These are phyloP conservation scores for Inga laurina DNA, from an alignment of 306 rosid genomes.

Conservation along the genomic window DNA sequence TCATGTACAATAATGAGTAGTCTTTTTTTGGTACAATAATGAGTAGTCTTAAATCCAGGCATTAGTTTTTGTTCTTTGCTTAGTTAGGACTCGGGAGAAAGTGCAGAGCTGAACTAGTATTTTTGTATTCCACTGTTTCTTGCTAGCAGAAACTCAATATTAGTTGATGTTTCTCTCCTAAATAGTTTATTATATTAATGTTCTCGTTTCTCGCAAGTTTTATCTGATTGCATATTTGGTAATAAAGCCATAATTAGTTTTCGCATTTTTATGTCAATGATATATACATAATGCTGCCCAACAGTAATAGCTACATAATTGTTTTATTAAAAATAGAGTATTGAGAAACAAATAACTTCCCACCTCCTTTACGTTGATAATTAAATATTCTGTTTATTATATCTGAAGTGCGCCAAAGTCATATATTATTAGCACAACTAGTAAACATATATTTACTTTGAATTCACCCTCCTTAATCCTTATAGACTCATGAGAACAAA, in stretches of 20 bases:
- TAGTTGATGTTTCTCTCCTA: slow-evolving; percentile 16
- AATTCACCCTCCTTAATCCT: neutral
- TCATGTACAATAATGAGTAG: slow-evolving; percentile 41
- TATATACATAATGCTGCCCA: too few species aligned
- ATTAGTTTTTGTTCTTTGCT: slow-evolving; percentile 34
- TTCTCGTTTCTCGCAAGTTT: neutral
- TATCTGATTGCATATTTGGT: slow-evolving; percentile 2
- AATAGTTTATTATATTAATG: neutral
- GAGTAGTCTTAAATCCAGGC: slow-evolving; percentile 52
- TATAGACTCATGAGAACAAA: neutral
- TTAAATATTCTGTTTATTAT: neutral
- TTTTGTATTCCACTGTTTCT: slow-evolving; percentile 53
- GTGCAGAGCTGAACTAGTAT: slow-evolving; percentile 48
- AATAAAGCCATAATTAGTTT: neutral
- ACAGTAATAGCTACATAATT: too few species aligned
- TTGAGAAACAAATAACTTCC: neutral
- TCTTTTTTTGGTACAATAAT: too few species aligned
- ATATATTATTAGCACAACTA: neutral
- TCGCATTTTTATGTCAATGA: neutral
- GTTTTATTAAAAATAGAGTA: neutral
- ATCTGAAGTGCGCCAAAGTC: neutral
- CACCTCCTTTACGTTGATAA: neutral
- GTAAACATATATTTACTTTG: neutral
- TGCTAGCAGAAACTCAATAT: slow-evolving; percentile 41
- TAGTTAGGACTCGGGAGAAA: slow-evolving; percentile 35